Evolutionary conservation across 1,139 yeast genomes (phyloP).

Genomic region (Eremothecium sinecaudum): DNA sequence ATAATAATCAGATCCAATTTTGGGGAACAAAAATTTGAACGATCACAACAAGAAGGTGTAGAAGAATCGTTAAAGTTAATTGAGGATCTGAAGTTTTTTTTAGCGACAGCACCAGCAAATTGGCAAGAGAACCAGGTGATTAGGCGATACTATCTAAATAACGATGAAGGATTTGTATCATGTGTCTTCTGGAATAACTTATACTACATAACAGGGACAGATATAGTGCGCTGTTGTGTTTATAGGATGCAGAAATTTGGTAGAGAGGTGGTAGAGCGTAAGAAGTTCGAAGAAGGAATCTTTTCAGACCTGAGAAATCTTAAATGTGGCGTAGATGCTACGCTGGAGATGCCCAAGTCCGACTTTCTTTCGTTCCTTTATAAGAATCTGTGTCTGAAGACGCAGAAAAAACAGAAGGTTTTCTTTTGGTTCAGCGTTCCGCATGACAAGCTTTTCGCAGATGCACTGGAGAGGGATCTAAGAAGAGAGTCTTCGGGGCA

Average conservation of each 20-base stretch:
- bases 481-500: slow-evolving; percentile 61
- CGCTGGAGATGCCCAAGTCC: slow-evolving; percentile 80
- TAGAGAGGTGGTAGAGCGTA: slow-evolving; percentile 69
- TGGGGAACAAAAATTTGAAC: slow-evolving; percentile 1
- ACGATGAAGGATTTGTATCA: slow-evolving; percentile 82
- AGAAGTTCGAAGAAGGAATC: slow-evolving; percentile 94
- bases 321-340: slow-evolving; percentile 82
- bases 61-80: slow-evolving; percentile 41
- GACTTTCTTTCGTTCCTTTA: slow-evolving; percentile 76
- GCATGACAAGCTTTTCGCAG: slow-evolving; percentile 86
- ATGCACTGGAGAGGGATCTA: slow-evolving; percentile 86
- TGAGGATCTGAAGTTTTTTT: slow-evolving; percentile 71
- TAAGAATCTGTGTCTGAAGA: slow-evolving; percentile 78
- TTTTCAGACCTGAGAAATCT: slow-evolving; percentile 82
- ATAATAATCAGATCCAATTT: slow-evolving; percentile 1
- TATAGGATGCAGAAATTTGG: slow-evolving; percentile 90
- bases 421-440: slow-evolving; percentile 96
- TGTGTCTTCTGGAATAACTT: slow-evolving; percentile 91
- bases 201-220: slow-evolving; percentile 90
- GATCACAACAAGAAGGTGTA: slow-evolving; percentile 9
- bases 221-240: slow-evolving; percentile 84
- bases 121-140: slow-evolving; percentile 89
- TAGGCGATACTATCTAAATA: slow-evolving; percentile 73
- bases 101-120: slow-evolving; percentile 89
- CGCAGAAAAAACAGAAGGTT: slow-evolving; percentile 95